These are phyloP conservation scores for Guadua angustifolia DNA, from an alignment of 176 grass and related monocot genomes.

Conservation along the genomic window DNA sequence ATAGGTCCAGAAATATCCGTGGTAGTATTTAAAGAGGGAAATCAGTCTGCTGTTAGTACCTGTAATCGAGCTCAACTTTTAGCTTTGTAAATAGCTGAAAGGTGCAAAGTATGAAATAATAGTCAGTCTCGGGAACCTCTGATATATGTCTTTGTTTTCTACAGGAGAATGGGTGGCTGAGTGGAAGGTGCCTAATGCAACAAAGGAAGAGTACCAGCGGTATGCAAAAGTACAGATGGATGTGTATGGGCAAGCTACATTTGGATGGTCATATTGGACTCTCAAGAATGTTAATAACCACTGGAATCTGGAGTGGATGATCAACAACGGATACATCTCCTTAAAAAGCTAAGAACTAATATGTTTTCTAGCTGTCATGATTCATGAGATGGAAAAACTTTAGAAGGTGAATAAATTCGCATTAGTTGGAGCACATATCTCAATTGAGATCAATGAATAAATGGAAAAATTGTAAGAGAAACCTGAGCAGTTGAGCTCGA, in stretches of 20 bases:
- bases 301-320: conserved; percentile 83
- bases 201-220: conserved; percentile 54
- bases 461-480: background rate
- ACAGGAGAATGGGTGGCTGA: conserved; percentile 63
- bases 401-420: background rate
- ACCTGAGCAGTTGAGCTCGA: background rate
- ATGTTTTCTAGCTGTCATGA: background rate
- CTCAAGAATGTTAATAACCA: conserved; percentile 57
- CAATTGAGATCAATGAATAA: background rate
- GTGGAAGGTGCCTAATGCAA: conserved; percentile 39
- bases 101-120: too few relatives aligned
- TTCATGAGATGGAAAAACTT: background rate
- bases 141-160: background rate
- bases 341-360: conserved; percentile 27
- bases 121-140: background rate
- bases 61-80: too few relatives aligned
- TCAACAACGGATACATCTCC: conserved; percentile 66
- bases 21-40: too few relatives aligned
- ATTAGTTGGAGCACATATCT: too few relatives aligned
- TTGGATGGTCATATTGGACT: conserved; percentile 81
- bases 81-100: background rate
- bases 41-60: too few relatives aligned
- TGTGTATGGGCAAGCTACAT: conserved; percentile 55
- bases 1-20: background rate
- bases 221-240: conserved; percentile 50